Base-by-base conservation (phyloP, 2,329 filamentous ascomycete species). In the Talaromyces pinophilus region DNA sequence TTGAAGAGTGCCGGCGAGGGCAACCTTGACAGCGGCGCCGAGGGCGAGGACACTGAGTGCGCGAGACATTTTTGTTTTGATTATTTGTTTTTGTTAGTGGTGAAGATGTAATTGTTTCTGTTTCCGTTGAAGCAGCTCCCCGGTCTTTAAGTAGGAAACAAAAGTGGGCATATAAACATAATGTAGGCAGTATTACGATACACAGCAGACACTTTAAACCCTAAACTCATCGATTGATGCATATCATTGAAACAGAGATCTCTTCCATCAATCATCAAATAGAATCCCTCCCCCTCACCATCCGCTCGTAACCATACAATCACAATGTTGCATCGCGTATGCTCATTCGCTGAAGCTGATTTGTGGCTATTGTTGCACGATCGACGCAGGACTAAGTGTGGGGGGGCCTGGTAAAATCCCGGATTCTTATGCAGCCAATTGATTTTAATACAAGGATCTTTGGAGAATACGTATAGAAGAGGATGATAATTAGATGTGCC, bases 1-100 rank as follows among this genome's bases (percentile, higher is more conserved):
- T 77, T 80, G 25, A 71, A 69, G 55, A 8, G 57, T 74, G 55
- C 65, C 60, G 40, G 73, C 75, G 22, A 70, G 67, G 11, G 55
- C 65, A 4, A 66, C 59, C 48, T 57, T 57, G 60, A 68, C 50
- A 28, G 52, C n/a, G 50, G 65, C 61, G 35, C 65, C 44, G 48
- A 63, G 28, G 35, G 61, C 65, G 35, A 63, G 7, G n/a, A 63
- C 19, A 60, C 60, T 8, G 38, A 67, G 30, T n/a, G 54, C 10
- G 19, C 52, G 60, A 63, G 65, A 54, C 65, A 67, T 67, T n/a
- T 25, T 59, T 11, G 10, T 35, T 28, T 42, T 11, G 11, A 17
- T 28, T 38, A 13, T 44, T 60, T 33, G 13, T 40, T 52, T 10
- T 8, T 42, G 19, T 5, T n/a, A 19, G 19, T 19, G 11, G 52